A percentile compares a stretch with the other conserved stretches of the same genome.
Evolutionary conservation across 140 eudicot species (phyloP).

Genomic region (Anethum foeniculum): DNA sequence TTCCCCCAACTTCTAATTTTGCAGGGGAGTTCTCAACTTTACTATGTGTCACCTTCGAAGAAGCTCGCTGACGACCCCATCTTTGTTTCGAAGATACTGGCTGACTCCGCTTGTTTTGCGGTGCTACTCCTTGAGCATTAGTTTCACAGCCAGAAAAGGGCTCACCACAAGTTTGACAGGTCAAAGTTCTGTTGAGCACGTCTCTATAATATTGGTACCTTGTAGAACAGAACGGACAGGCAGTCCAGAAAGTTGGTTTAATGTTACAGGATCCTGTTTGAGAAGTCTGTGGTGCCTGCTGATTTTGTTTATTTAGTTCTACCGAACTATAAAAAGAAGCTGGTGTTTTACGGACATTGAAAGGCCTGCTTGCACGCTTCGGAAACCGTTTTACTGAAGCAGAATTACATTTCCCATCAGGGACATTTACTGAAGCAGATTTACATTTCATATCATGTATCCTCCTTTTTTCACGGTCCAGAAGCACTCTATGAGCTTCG

Average conservation of each 20-base stretch:
- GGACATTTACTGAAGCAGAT: not conserved
- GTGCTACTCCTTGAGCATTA: conserved; percentile 18
- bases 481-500: conserved; percentile 67
- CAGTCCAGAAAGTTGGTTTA: conserved; percentile 27
- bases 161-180: conserved; percentile 52
- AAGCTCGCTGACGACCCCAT: conserved; percentile 11
- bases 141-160: conserved; percentile 41
- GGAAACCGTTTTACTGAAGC: conserved; percentile 22
- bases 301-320: conserved; percentile 15
- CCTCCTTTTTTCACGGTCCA: conserved; percentile 42
- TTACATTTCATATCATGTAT: conserved; percentile 38
- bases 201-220: conserved; percentile 29
- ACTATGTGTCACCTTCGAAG: conserved; percentile 8
- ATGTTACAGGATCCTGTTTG: conserved; percentile 3
- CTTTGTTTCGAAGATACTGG: conserved; percentile 14
- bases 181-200: conserved; percentile 22
- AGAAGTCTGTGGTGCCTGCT: conserved; percentile 16
- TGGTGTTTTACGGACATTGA: conserved; percentile 23
- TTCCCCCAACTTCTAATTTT: conserved; percentile 16
- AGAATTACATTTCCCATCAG: conserved; percentile 18
- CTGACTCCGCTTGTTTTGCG: conserved; percentile 16
- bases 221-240: conserved; percentile 25
- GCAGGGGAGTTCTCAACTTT: conserved; percentile 16
- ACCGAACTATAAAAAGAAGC: conserved; percentile 12
- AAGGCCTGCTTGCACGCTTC: conserved; percentile 23